Base-by-base conservation (phyloP, 1,139 yeast species). In the Candida pseudoviswanathii region DNA sequence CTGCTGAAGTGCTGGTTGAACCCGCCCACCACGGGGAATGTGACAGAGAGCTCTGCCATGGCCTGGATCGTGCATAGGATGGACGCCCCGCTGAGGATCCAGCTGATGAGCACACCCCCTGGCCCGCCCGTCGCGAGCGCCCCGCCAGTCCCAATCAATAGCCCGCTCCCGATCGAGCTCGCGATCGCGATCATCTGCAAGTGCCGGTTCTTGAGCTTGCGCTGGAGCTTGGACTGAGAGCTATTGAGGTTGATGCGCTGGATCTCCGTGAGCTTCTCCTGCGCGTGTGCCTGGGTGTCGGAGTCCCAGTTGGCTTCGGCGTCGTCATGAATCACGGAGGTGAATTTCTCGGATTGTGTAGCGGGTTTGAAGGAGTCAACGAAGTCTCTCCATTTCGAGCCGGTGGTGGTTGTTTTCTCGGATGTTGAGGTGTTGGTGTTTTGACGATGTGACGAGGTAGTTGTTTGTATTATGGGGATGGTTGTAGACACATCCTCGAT, bases 131-230 rank as follows among this genome's bases (percentile, higher is more conserved):
- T 67, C 39, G 68, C 62, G 44, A 85, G 65, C 25, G 77, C 76
- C 25, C 61, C 56, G 11, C 71, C 71, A 41, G 66, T 61, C 9
- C 69, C 70, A 37, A 67, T 64, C 27, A 66, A 61, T 43, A 74
- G 66, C 21, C 78, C 78, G 3, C 75, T 67, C 5, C 96, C 96
- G 51, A 89, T 86, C 54, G 92, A 86, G 22, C 95, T 88, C 21
- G 95, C 96, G 48, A 89, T 77, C 40, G 96, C 90, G 56, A 89
- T 86, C 85, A 86, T 80, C 58, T 84, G 80, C 44, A 70, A 58
- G 46, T 68, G 74, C 53, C 75, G 58, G 31, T 67, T 58, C 51
- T 68, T 70, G 50, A 71, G 63, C 34, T 63, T 65, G 51, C 77
- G 58, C n/a, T 71, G 61, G 40, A 75, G 65, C 38, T 69, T 71